These are phyloP conservation scores for Flaveria bidentis DNA, from an alignment of 129 eudicot genomes.

Conservation along the genomic window DNA sequence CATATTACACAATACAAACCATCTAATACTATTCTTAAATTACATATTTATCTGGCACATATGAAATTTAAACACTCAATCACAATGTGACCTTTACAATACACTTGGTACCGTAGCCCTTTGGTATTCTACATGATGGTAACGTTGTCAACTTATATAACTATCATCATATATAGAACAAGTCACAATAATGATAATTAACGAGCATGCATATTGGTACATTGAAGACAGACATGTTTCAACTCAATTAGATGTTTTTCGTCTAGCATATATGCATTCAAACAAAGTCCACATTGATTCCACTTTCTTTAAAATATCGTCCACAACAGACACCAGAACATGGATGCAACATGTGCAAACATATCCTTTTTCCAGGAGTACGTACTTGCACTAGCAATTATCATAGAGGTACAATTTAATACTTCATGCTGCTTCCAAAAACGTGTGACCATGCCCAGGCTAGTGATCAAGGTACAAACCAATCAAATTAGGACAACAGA, in stretches of 20 bases:
- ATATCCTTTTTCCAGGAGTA: slow-evolving; percentile 21
- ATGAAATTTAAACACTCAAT: too few species aligned
- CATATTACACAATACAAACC: too few species aligned
- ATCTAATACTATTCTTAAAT: too few species aligned
- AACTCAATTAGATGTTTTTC: neutral
- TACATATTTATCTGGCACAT: too few species aligned
- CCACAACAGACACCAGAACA: slow-evolving; percentile 4
- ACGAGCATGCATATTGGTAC: neutral
- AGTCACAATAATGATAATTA: neutral
- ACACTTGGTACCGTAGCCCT: neutral
- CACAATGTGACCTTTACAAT: too few species aligned
- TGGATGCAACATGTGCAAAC: slow-evolving; percentile 12
- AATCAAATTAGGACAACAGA: neutral
- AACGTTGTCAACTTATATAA: neutral
- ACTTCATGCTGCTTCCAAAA: neutral
- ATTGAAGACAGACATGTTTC: neutral
- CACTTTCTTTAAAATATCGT: neutral
- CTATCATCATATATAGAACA: neutral
- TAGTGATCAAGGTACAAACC: neutral
- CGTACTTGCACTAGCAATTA: slow-evolving; percentile 8
- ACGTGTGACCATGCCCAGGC: neutral
- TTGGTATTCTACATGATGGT: too few species aligned
- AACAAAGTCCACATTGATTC: neutral
- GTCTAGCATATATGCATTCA: neutral
- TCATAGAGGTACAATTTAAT: neutral